phyloP scores from a whole-genome alignment of 116 monocot species.

The Phalaenopsis hybrid region DNA sequence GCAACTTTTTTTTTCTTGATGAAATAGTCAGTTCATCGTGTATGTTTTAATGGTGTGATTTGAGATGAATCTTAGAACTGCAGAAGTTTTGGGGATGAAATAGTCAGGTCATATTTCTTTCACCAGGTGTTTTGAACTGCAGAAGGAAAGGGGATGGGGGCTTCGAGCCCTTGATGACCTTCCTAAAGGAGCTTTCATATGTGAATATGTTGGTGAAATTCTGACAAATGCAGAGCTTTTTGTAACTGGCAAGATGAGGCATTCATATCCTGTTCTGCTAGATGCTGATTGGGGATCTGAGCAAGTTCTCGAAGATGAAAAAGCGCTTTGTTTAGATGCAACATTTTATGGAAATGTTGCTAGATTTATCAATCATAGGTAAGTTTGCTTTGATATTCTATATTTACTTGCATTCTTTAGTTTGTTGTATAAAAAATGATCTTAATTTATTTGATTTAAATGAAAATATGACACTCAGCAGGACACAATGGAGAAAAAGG shows the following conservation, averaged over 20 bases:
- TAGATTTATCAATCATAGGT: conserved; percentile 94
- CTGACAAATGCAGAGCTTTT: conserved; percentile 71
- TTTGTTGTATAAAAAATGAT: no score
- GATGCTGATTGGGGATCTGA: conserved; percentile 95
- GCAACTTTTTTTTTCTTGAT: neutral
- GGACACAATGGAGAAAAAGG: no score
- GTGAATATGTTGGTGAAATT: conserved; percentile 89
- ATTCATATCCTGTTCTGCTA: conserved; percentile 67
- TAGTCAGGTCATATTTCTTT: no score
- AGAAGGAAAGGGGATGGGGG: conserved; percentile 81
- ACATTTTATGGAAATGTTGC: conserved; percentile 91
- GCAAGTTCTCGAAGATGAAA: conserved; percentile 67
- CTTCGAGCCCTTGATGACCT: conserved; percentile 64
- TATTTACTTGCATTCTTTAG: neutral
- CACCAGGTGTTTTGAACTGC: conserved; percentile 67
- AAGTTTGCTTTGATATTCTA: neutral
- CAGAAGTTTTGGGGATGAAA: no score
- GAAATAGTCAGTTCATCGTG: neutral
- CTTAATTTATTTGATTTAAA: no score
- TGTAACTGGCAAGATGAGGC: conserved; percentile 34
- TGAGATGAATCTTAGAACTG: neutral
- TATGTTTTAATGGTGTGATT: neutral
- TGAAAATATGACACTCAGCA: no score
- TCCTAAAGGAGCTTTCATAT: conserved; percentile 82
- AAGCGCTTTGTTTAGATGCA: conserved; percentile 84